phyloP scores from a whole-genome alignment of 352 stramenopile species.

The Paralagenidium karlingii region DNA sequence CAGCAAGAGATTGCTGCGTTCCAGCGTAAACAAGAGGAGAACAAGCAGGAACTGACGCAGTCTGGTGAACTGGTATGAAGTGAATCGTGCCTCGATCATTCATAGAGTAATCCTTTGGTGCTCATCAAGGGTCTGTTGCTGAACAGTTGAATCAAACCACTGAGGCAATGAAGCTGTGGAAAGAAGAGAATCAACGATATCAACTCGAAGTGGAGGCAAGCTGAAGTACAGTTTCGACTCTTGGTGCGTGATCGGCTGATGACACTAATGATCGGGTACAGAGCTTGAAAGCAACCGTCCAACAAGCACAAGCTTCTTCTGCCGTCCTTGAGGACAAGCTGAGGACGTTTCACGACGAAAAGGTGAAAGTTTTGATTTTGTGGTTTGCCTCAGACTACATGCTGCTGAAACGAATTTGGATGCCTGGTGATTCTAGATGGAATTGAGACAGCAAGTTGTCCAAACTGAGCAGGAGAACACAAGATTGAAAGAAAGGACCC shows the following conservation, averaged over 20 bases:
- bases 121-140: constrained; percentile 3
- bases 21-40: constrained; percentile 9
- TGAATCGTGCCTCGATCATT: no score
- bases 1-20: constrained; percentile 30
- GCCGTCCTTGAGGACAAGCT: constrained; percentile 3
- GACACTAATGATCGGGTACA: no score
- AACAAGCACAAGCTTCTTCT: background rate
- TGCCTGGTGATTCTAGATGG: background rate
- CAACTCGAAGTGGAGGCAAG: no score
- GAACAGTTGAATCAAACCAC: constrained; percentile 3
- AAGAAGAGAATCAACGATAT: constrained; percentile 5
- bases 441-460: constrained; percentile 1
- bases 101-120: constrained; percentile 3
- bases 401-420: no score
- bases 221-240: no score
- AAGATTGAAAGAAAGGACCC: background rate
- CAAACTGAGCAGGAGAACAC: no score
- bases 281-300: no score
- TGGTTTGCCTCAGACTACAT: no score
- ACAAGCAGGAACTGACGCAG: no score
- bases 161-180: background rate
- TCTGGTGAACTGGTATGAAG: no score
- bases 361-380: background rate
- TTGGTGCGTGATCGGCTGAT: no score
- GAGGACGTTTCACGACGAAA: constrained; percentile 2